phyloP scores from a whole-genome alignment of 2,329 filamentous ascomycete species.

The Colletotrichum lindemuthianum region DNA sequence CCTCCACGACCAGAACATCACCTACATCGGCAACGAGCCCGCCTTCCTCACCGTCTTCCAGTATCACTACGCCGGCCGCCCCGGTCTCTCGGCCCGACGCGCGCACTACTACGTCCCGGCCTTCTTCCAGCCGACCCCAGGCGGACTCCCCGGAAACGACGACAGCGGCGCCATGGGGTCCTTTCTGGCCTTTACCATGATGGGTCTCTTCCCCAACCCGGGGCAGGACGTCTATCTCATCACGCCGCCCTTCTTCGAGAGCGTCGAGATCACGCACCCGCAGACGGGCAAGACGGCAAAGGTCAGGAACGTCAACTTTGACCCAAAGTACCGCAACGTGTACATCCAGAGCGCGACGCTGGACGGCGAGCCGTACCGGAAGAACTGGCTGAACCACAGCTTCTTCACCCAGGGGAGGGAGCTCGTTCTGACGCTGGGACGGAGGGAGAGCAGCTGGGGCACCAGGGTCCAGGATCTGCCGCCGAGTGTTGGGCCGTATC shows the following conservation, averaged over 20 bases:
- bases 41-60: conserved; percentile 73
- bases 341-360: conserved; percentile 74
- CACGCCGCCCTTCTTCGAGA: conserved; percentile 73
- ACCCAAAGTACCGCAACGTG: conserved; percentile 64
- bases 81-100: conserved; percentile 62
- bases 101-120: conserved; percentile 73
- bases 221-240: conserved; percentile 79
- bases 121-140: conserved; percentile 67
- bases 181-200: conserved; percentile 73
- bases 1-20: conserved; percentile 70
- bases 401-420: conserved; percentile 74
- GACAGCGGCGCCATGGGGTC: conserved; percentile 77
- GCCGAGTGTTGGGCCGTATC: conserved; percentile 62
- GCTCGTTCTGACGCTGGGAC: conserved; percentile 70
- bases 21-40: conserved; percentile 72
- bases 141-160: conserved; percentile 75
- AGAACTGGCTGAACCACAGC: conserved; percentile 74
- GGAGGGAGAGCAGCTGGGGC: conserved; percentile 72
- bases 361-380: conserved; percentile 67
- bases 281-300: conserved; percentile 69
- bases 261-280: conserved; percentile 66
- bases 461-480: conserved; percentile 68
- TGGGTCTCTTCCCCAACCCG: conserved; percentile 75
- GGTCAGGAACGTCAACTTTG: conserved; percentile 70
- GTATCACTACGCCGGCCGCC: conserved; percentile 75